Evolutionary conservation across 192 early-diverging fungal species (phyloP).

Genomic region (Ambispora gerdemannii): DNA sequence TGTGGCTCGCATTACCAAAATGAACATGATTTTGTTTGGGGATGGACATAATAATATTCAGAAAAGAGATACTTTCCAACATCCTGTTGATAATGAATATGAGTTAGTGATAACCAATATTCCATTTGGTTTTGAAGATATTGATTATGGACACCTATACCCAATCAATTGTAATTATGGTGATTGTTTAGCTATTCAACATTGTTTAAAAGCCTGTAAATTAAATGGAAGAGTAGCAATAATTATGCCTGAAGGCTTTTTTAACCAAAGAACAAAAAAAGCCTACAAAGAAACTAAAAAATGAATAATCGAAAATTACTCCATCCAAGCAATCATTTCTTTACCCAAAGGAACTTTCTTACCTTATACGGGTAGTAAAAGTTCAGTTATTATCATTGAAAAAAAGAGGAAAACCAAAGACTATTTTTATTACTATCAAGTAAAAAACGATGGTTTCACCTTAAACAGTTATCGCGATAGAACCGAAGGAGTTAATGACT

Average conservation of each 20-base stretch:
- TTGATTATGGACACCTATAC: background rate
- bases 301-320: background rate
- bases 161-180: background rate
- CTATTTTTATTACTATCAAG: background rate
- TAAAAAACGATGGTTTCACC: background rate
- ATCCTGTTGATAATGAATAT: background rate
- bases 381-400: slow-evolving; percentile 1
- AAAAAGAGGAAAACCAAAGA: background rate
- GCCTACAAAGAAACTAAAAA: background rate
- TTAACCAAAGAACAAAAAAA: background rate
- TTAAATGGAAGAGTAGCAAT: background rate
- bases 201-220: background rate
- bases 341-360: background rate
- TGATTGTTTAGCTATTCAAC: background rate
- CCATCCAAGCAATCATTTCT: background rate
- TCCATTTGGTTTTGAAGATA: background rate
- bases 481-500: background rate
- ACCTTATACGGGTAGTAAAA: background rate
- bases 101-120: background rate
- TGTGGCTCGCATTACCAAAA: slow-evolving; percentile 2
- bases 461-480: background rate
- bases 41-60: background rate
- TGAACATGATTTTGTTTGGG: background rate
- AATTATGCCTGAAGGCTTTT: background rate
- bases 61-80: background rate